phyloP scores from a whole-genome alignment of 441 rosid species.

The Melastoma candidum region DNA sequence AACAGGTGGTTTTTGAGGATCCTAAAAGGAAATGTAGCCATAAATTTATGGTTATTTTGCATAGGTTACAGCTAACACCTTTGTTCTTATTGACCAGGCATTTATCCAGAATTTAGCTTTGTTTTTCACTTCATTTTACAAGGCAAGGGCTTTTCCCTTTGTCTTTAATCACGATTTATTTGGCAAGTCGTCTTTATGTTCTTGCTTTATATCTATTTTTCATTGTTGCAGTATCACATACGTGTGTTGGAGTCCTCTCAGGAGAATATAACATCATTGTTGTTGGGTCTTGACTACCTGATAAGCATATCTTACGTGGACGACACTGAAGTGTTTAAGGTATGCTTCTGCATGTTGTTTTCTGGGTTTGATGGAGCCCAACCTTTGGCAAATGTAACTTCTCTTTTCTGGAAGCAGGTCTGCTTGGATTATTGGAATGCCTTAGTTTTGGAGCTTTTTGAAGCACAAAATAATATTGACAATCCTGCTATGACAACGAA shows the following conservation, averaged over 20 bases:
- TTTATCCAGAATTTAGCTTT: slow-evolving; percentile 95
- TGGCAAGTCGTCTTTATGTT: not conserved
- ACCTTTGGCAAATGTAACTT: not conserved
- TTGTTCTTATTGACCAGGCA: slow-evolving; percentile 46
- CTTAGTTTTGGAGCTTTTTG: slow-evolving; percentile 85
- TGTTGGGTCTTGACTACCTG: slow-evolving; percentile 87
- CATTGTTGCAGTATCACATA: slow-evolving; percentile 63
- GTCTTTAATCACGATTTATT: no score
- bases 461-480: slow-evolving; percentile 75
- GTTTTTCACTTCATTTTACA: slow-evolving; percentile 91
- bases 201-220: slow-evolving; percentile 2
- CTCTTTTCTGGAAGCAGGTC: slow-evolving; percentile 43
- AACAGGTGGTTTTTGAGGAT: slow-evolving; percentile 40
- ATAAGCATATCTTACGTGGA: slow-evolving; percentile 90
- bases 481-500: slow-evolving; percentile 68
- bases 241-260: slow-evolving; percentile 70
- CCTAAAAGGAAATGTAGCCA: no score
- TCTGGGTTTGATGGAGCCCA: not conserved
- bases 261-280: slow-evolving; percentile 56
- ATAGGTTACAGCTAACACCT: no score
- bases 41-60: no score
- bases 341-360: slow-evolving; percentile 10
- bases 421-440: slow-evolving; percentile 99
- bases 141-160: slow-evolving; percentile 37
- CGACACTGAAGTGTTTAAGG: slow-evolving; percentile 99